Evolutionary conservation across 176 grass and related monocot species (phyloP).

Genomic region (Oryza meyeriana): DNA sequence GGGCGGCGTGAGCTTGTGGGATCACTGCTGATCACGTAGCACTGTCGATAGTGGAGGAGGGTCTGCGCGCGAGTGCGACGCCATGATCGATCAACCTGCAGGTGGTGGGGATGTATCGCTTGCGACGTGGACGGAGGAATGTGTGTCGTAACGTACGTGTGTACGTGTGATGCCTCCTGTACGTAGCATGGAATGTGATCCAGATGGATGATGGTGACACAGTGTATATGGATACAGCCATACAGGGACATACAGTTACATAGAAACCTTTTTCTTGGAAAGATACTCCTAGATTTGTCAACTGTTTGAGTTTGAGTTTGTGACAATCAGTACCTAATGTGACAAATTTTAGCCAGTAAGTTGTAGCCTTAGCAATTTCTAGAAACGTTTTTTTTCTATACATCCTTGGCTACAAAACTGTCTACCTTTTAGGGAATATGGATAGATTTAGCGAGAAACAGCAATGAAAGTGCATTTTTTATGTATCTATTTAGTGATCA

Average conservation of each 20-base stretch:
- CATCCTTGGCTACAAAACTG: too few species aligned
- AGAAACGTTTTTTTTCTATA: too few species aligned
- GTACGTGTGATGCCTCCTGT: not conserved
- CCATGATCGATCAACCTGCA: slow-evolving; percentile 18
- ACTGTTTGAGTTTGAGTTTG: not conserved
- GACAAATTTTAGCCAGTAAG: too few species aligned
- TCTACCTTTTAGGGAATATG: too few species aligned
- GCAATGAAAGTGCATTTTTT: too few species aligned
- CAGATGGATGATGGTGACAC: not conserved
- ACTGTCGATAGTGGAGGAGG: slow-evolving; percentile 21
- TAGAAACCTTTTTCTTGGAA: not conserved
- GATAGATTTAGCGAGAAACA: too few species aligned
- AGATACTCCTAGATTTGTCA: not conserved
- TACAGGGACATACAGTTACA: not conserved
- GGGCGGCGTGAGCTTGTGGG: slow-evolving; percentile 59
- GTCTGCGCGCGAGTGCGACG: not conserved
- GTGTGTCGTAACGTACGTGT: not conserved
- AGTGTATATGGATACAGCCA: not conserved
- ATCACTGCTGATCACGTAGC: slow-evolving; percentile 43
- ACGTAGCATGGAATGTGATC: slow-evolving; percentile 28
- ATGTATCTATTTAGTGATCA: too few species aligned
- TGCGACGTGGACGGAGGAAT: slow-evolving; percentile 20
- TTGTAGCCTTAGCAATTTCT: too few species aligned
- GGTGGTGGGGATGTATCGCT: slow-evolving; percentile 30
- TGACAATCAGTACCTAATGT: too few species aligned